Base-by-base conservation (phyloP, 2,329 filamentous ascomycete species). In the Ascochyta lentis region DNA sequence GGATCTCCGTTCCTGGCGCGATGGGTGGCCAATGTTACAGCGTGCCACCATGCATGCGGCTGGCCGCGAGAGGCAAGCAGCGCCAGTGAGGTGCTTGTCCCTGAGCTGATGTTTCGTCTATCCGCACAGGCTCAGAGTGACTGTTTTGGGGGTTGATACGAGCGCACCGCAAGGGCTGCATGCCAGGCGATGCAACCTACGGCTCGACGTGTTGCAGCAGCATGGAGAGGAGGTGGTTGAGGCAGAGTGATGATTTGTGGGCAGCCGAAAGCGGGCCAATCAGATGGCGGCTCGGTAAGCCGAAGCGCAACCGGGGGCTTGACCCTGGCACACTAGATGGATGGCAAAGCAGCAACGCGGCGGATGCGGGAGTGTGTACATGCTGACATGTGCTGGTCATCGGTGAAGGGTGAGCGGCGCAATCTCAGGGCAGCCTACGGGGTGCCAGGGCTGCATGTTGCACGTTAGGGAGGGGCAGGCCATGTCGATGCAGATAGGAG, bases 21-120 rank as follows among this genome's bases (percentile, higher is more conserved):
- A 51, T 40, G 49, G 29, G 44, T 45, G 24, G 31, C 31, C 26
- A 5, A 40, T 40, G 47, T 27, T 38, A 46, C 42, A 38, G 46
- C 45, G 47, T 47, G 38, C 34, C 29, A 45, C 26, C 41, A 44
- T 59, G 56, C 56, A 58, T 26, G 42, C 29, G 13, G 29, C 29
- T 40, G 43, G 22, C 47, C 27, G 19, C 31, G 48, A 50, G 33
- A 48, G 34, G 56, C 23, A 48, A 52, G 26, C 42, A 41, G 26
- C 16, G 38, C 22, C 39, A 31, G 24, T 35, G 33, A 39, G 38
- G 42, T 19, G 19, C 19, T 24, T 33, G 29, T 38, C 42, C 38
- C 34, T 39, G 42, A 38, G 35, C 45, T 47, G 23, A 31, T 34
- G 33, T 29, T 33, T 33, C 22, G 41, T 38, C 39, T 23, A 34